Conservation (phyloP, 176 grass and related monocot species). For the Cenchrus fungigraminus region DNA sequence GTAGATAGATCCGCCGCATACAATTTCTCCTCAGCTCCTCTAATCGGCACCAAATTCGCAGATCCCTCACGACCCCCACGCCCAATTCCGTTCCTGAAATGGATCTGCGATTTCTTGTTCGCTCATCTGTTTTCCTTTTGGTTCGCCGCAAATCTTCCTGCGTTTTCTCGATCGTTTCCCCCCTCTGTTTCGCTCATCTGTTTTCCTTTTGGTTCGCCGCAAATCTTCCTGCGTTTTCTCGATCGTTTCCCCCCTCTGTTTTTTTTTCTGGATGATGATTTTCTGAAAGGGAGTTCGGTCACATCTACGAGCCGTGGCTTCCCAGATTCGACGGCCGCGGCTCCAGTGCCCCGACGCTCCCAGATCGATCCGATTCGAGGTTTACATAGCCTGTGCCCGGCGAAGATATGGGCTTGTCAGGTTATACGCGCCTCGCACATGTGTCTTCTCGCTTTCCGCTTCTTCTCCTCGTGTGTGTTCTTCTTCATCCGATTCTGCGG, state of each 20-base stretch:
- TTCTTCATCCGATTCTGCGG: not conserved
- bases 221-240: not conserved
- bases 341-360: constrained; percentile 24
- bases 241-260: not conserved
- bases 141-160: not conserved
- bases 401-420: constrained; percentile 20
- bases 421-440: constrained; percentile 56
- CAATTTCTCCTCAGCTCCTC: too few species aligned
- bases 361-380: constrained; percentile 42
- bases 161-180: not conserved
- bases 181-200: too few species aligned
- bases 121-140: not conserved
- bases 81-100: not conserved
- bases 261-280: too few species aligned
- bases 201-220: not conserved
- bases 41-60: too few species aligned
- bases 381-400: constrained; percentile 39
- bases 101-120: not conserved
- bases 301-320: constrained; percentile 20
- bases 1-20: too few species aligned
- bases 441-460: not conserved
- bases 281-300: constrained; percentile 3
- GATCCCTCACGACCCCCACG: not conserved
- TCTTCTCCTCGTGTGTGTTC: not conserved
- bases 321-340: constrained; percentile 29